Evolutionary conservation across 257 asterid species (phyloP).

Genomic region (Solanum bulbocastanum): DNA sequence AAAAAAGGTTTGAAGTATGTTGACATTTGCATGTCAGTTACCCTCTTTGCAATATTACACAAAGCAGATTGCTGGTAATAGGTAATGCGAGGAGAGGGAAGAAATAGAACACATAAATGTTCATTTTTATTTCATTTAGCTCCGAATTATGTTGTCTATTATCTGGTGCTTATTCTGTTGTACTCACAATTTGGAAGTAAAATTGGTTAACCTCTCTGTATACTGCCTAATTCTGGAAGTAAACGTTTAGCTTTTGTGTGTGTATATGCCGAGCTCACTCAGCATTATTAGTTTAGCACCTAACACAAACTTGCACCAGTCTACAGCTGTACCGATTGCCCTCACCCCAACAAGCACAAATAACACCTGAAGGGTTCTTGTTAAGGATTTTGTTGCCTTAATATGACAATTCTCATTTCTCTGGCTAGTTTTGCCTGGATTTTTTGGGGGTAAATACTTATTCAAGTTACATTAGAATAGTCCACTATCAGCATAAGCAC

Average conservation of each 20-base stretch:
- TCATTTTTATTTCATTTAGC: not conserved
- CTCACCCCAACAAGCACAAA: not conserved
- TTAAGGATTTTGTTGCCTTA: not conserved
- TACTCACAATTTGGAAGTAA: not conserved
- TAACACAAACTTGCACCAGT: not conserved
- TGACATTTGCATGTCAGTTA: no score
- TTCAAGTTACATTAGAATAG: not conserved
- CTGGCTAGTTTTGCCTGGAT: not conserved
- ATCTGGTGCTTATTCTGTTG: not conserved
- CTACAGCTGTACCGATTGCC: not conserved
- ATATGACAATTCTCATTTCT: not conserved
- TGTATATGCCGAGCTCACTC: not conserved
- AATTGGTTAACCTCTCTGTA: not conserved
- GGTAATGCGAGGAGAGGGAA: no score
- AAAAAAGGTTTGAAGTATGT: no score
- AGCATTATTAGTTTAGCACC: not conserved
- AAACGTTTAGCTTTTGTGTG: not conserved
- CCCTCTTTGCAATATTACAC: no score
- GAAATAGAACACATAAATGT: no score
- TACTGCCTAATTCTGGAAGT: not conserved
- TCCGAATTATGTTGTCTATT: not conserved
- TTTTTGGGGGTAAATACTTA: not conserved
- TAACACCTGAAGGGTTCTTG: not conserved
- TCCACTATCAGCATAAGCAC: not conserved
- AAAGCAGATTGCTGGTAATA: no score